phyloP scores from a whole-genome alignment of 192 early-diverging fungal species.

The Coemansia sp. region DNA sequence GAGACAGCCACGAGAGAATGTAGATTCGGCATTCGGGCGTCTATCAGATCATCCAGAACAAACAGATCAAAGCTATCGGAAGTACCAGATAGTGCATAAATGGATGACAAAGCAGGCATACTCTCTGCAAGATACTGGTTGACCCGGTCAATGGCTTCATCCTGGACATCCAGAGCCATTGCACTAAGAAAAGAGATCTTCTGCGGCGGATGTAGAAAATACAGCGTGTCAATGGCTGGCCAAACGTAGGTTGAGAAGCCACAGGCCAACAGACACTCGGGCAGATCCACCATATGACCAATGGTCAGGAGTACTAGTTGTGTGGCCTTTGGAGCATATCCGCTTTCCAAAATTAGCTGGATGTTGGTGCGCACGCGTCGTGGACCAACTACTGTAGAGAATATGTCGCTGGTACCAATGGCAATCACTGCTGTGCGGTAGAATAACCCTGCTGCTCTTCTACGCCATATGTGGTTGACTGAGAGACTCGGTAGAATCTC shows the following conservation, averaged over 20 bases:
- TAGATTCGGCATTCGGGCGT: constrained; percentile 13
- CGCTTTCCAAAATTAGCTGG: constrained; percentile 36
- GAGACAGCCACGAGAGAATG: constrained; percentile 14
- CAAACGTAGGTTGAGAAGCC: constrained; percentile 33
- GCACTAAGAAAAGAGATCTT: no score
- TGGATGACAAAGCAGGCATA: constrained; percentile 14
- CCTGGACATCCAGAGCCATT: neutral
- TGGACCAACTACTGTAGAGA: neutral
- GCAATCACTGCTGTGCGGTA: constrained; percentile 30
- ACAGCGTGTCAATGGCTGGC: constrained; percentile 26
- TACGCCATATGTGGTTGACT: constrained; percentile 29
- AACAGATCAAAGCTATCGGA: constrained; percentile 46
- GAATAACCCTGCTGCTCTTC: constrained; percentile 33
- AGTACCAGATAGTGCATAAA: constrained; percentile 28
- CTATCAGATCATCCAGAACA: constrained; percentile 37
- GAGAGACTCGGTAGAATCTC: constrained; percentile 13
- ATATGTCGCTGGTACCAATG: constrained; percentile 11
- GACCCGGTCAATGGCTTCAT: constrained; percentile 19
- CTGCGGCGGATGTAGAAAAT: constrained; percentile 27
- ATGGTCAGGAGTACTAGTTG: constrained; percentile 15
- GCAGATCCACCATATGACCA: neutral
- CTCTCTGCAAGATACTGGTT: constrained; percentile 19
- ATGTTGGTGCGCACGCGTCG: constrained; percentile 19
- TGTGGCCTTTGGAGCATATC: constrained; percentile 37
- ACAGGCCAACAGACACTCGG: neutral